These are phyloP conservation scores for Xylaria sp. DNA, from an alignment of 2,329 filamentous ascomycete genomes.

Conservation along the genomic window DNA sequence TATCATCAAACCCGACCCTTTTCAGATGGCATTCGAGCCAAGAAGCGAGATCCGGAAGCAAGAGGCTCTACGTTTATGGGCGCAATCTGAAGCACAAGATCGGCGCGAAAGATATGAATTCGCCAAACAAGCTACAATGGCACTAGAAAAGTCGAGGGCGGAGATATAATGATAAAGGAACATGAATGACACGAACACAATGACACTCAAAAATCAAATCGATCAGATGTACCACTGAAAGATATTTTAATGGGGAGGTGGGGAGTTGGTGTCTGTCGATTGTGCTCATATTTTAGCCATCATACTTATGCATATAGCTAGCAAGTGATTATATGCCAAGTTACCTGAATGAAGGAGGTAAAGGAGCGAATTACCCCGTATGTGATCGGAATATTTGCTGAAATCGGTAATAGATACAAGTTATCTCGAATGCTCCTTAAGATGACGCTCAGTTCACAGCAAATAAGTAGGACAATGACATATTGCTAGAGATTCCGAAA, in stretches of 20 bases:
- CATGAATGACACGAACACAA: background rate
- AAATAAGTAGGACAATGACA: background rate
- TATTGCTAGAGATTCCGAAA: background rate
- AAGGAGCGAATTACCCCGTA: background rate
- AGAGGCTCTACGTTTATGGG: conserved; percentile 54
- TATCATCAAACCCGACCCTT: conserved; percentile 67
- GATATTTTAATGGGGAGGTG: background rate
- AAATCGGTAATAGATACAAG: background rate
- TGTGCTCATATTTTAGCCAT: background rate
- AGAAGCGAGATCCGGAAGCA: conserved; percentile 54
- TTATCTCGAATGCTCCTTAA: background rate
- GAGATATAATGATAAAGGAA: conserved; percentile 3
- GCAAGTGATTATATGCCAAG: too few species aligned
- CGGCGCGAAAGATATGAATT: conserved; percentile 45
- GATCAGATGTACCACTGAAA: background rate
- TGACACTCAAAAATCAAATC: background rate
- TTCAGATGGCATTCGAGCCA: conserved; percentile 64
- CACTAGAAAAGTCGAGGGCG: background rate
- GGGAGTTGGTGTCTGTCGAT: background rate
- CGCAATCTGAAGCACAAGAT: conserved; percentile 48
- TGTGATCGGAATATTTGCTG: background rate
- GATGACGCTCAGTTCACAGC: background rate
- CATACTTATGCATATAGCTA: background rate
- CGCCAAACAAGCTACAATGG: conserved; percentile 28
- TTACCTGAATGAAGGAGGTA: background rate